A percentile compares a stretch with the other conserved stretches of the same genome.
phyloP scores from a whole-genome alignment of 2,329 filamentous ascomycete species.

The Botrytis fabae region DNA sequence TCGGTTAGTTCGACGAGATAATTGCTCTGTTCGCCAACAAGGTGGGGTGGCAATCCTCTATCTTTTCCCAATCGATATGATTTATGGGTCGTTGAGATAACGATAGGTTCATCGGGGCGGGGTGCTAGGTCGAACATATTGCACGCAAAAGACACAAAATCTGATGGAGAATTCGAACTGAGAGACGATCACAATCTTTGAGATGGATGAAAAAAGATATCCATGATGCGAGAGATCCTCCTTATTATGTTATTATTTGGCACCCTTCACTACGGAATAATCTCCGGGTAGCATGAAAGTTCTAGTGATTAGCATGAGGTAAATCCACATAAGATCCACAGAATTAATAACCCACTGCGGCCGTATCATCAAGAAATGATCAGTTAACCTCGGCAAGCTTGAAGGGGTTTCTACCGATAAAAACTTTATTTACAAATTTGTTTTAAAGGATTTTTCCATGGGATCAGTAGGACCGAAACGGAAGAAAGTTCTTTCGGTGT shows the following conservation, averaged over 20 bases:
- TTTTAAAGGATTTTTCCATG: neutral
- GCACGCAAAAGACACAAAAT: neutral
- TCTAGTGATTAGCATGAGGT: neutral
- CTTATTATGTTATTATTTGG: conserved; percentile 9
- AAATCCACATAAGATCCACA: conserved; percentile 7
- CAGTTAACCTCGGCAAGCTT: conserved; percentile 9
- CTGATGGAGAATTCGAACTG: neutral
- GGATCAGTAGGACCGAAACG: neutral
- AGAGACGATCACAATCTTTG: conserved; percentile 14
- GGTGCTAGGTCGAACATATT: conserved; percentile 23
- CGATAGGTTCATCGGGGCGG: conserved; percentile 12
- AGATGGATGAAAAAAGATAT: neutral
- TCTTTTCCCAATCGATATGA: conserved; percentile 22
- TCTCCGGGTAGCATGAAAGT: conserved; percentile 1
- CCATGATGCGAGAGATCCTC: conserved; percentile 6
- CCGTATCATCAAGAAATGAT: neutral
- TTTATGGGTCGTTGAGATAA: conserved; percentile 20
- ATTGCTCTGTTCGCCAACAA: conserved; percentile 17
- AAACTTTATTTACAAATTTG: neutral
- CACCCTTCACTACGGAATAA: neutral
- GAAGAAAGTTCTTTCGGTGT: neutral
- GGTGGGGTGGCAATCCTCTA: conserved; percentile 21
- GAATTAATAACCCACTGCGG: neutral
- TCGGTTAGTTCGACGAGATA: conserved; percentile 25
- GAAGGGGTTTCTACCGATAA: neutral